Evolutionary conservation across 495 filamentous ascomycete genomes (phyloP).

Genomic region (Penicillium argentinense): DNA sequence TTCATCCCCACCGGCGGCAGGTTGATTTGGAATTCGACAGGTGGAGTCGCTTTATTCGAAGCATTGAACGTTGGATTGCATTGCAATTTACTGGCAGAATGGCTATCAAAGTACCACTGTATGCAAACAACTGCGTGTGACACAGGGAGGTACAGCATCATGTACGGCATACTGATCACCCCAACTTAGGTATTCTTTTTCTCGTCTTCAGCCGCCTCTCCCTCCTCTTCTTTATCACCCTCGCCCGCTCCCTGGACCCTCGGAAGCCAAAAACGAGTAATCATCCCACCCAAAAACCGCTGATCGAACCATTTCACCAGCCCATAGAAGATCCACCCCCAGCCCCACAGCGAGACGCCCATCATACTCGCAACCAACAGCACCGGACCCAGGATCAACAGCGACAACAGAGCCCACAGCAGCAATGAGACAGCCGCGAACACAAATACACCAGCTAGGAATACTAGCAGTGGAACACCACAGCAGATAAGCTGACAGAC

Average conservation of each 20-base stretch:
- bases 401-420: slow-evolving; percentile 34
- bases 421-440: slow-evolving; percentile 37
- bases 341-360: slow-evolving; percentile 40
- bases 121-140: no score
- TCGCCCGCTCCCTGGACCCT: slow-evolving; percentile 4
- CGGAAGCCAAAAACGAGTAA: slow-evolving; percentile 32
- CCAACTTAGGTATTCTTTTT: slow-evolving; percentile 16
- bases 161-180: no score
- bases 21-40: slow-evolving; percentile 1
- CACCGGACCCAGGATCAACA: slow-evolving; percentile 39
- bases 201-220: background rate
- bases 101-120: no score
- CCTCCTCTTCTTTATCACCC: slow-evolving; percentile 3
- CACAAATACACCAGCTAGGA: slow-evolving; percentile 34
- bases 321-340: slow-evolving; percentile 43
- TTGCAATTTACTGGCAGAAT: no score
- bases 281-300: slow-evolving; percentile 32
- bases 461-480: slow-evolving; percentile 37
- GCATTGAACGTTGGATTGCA: no score
- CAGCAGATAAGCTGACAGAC: slow-evolving; percentile 40
- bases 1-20: background rate
- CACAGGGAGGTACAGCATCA: no score
- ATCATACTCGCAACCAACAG: slow-evolving; percentile 38
- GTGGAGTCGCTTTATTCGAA: no score
- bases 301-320: slow-evolving; percentile 38